Evolutionary conservation across 2,329 filamentous ascomycete species (phyloP), one percentile per base, ranked within the genome.

Genomic region (Penicillium brevicompactum): DNA sequence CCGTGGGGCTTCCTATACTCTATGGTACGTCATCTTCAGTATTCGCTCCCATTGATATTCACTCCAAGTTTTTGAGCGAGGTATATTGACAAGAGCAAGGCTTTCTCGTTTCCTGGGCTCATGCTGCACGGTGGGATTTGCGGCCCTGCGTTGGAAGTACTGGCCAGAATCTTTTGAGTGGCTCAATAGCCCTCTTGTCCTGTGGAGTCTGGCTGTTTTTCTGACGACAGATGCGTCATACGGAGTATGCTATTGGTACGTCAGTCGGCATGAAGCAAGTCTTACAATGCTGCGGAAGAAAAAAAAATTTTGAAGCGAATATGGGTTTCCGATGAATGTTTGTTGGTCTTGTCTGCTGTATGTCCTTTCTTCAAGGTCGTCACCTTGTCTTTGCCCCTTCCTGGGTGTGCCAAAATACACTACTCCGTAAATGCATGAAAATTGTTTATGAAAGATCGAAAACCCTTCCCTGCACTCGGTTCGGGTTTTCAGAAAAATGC

Each of bases 1-100:
- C 6, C 57, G 58, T 37, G 58, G 60, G 14, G 54, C 53, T 14
- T 62, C 57, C n/a, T 58, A 58, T 31, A 60, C 53, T 7, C 31
- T 57, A 38, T 62, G 57, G 57, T 60, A 46, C 40, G 57, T 51
- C 21, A 41, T 16, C 16, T 24, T 14, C 13, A 8, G n/a, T 9
- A 10, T 30, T 18, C 18, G 18, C n/a, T 8, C 1, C 10, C 40
- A 21, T 13, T 16, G 27, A 21, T 38, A 10, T 7, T 5, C 18
- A 18, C 21, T 43, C 27, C 44, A 51, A 11, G 52, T n/a, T 18
- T 31, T 24, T 11, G 24, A 27, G 24, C 24, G 24, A 7, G 4
- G 4, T 27, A 2, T 27, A 7, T 27, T 27, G 7, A 27, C 34
- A 18, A n/a, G 18, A 5, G 3, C 24, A 31, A 59, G 59, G 59